Conservation (phyloP, 345 rosid genomes). For the Toxicodendron radicans region DNA sequence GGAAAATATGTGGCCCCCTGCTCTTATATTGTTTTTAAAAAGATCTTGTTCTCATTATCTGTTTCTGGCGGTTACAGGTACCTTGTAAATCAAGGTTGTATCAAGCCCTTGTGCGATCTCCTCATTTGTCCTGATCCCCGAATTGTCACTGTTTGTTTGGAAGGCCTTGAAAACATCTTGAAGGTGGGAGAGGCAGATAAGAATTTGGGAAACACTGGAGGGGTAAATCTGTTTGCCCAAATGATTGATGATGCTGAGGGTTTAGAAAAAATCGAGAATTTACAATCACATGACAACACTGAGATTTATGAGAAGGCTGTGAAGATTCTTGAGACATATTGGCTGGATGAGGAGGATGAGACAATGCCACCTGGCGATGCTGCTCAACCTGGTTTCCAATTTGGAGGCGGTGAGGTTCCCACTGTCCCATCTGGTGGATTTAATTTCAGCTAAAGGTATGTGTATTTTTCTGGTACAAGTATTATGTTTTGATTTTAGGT, state of each 20-base stretch:
- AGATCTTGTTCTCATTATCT: neutral
- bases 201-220: conserved; percentile 35
- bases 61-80: conserved; percentile 21
- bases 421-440: conserved; percentile 69
- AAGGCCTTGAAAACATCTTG: conserved; percentile 59
- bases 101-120: conserved; percentile 62
- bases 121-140: conserved; percentile 62
- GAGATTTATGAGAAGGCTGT: conserved; percentile 66
- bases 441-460: conserved; percentile 56
- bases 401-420: conserved; percentile 49
- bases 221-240: conserved; percentile 51
- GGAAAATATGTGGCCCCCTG: neutral
- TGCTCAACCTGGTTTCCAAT: conserved; percentile 45
- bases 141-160: conserved; percentile 54
- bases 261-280: conserved; percentile 57
- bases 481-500: neutral
- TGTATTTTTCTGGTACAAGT: neutral
- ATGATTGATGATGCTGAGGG: conserved; percentile 65
- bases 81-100: conserved; percentile 52
- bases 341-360: conserved; percentile 62
- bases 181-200: conserved; percentile 59
- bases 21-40: neutral
- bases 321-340: conserved; percentile 59
- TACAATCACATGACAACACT: conserved; percentile 58
- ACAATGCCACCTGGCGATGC: conserved; percentile 57